Evolutionary conservation across 768 basidiomycete species (phyloP), one percentile per base, ranked within the genome.

Genomic region (Boletus subparvulus): DNA sequence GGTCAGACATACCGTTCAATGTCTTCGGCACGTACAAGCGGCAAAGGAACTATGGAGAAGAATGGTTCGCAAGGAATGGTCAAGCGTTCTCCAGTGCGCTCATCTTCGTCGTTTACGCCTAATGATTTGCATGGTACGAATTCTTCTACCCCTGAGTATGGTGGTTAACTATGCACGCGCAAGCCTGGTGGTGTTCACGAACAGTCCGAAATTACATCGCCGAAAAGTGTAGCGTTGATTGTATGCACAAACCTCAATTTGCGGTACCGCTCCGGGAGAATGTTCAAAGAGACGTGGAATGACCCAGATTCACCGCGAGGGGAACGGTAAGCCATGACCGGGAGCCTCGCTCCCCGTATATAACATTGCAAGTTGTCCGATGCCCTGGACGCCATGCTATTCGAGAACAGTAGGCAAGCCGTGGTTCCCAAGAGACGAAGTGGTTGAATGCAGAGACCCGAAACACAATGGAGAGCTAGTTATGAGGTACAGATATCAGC

Each of bases 241-340:
- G 58, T 56, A 32, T 77, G 73, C 19, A 85, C 81, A 26, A 64
- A 67, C 62, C 83, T 80, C n/a, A 89, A 70, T 54, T 72, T 75
- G 58, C 86, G 75, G 70, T 80, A 81, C 11, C 67, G 57, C 51
- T 83, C 80, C 11, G 80, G 78, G 24, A 73, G 75, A 51, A 83
- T 69, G 56, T 71, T 62, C 21, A 80, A 50, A 32, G 55, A 47
- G 47, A 24, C n/a, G n/a, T 52, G 52, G n/a, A 53, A 50, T 13
- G 56, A 42, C 7, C 21, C 55, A 17, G 74, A 72, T 43, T 68
- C 60, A 7, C 70, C 70, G n/a, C 76, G 77, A 36, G 72, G 49
- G 10, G 72, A 63, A 36, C 74, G 72, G 50, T 63, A 62, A 30
- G 56, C 57, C 73, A 83, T 77, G 19, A 30, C 56, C 4, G 84